Evolutionary conservation across 83 land plant genomes (phyloP), one percentile per base, ranked within the genome.

Genomic region (Larix sibirica): DNA sequence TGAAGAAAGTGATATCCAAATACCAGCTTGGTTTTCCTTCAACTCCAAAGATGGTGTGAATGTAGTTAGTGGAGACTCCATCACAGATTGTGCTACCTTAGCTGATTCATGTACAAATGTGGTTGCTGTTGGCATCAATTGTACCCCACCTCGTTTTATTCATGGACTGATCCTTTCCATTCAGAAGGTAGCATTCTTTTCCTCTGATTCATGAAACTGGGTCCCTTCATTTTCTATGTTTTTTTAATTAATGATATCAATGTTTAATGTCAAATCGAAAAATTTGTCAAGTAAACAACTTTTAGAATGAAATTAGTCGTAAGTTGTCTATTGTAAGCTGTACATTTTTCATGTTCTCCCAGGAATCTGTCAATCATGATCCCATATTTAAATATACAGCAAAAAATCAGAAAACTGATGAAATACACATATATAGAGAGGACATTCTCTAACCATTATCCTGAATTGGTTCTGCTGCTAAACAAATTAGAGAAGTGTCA

Each of bases 21-120:
- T 92, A 18, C 98, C 99, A 62, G 94, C 95, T 67, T 97, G 99
- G 99, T 80, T 97, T 81, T 87, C 99, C 26, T 97, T 97, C 84
- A 97, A 91, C 80, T 97, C 98, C 1, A 97, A 94, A 84, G 98
- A 96, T 86, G 96, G 96, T 54, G 85, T 86, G 54, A 91, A 92
- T 84, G 94, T 90, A 65, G 98, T 96, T 66, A 90, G 92, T 79
- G 98, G 98, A 47, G 96, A 96, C 82, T 87, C 95, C 59, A 71
- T 95, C 68, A 59, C 63, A 50, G 95, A 95, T 74, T 97, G 99
- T 86, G 84, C 83, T 50, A 14, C 78, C 12, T 54, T 90, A 47
- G 91, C 79, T 64, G 92, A 83, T 68, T 83, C 79, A 8, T 85
- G 86, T 69, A 54, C 67, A 23, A 81, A 83, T 42, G 88, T 90